These are phyloP conservation scores for Diplocarpon rosae DNA, from an alignment of 2,329 filamentous ascomycete genomes.

Conservation along the genomic window DNA sequence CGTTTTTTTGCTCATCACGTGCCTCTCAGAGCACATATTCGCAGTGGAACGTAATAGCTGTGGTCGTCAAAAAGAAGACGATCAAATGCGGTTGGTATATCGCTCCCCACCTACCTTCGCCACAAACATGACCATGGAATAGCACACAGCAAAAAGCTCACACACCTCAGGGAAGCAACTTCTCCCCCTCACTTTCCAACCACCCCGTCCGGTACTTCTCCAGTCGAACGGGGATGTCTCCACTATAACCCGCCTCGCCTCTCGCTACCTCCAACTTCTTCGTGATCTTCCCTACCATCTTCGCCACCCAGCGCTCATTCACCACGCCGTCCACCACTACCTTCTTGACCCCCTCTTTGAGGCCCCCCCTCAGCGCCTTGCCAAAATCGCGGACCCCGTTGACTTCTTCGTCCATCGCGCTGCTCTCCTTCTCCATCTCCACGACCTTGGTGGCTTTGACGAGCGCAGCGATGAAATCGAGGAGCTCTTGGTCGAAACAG, in stretches of 20 bases:
- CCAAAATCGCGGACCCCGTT: slow-evolving; percentile 24
- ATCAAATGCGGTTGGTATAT: too few relatives aligned
- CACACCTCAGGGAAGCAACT: slow-evolving; percentile 15
- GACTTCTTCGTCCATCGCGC: slow-evolving; percentile 22
- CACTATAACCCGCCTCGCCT: slow-evolving; percentile 40
- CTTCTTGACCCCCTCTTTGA: slow-evolving; percentile 37
- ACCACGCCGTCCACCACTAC: slow-evolving; percentile 34
- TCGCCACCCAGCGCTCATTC: slow-evolving; percentile 40
- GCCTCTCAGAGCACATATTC: too few relatives aligned
- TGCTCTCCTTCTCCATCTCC: slow-evolving; percentile 35
- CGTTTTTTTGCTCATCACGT: too few relatives aligned
- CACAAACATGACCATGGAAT: too few relatives aligned
- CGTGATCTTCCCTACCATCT: slow-evolving; percentile 38
- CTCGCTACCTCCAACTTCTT: slow-evolving; percentile 36
- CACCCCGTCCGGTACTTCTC: slow-evolving; percentile 15
- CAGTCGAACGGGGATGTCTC: slow-evolving; percentile 32
- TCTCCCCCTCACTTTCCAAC: slow-evolving; percentile 15
- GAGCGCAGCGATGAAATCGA: slow-evolving; percentile 42
- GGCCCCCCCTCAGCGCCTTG: slow-evolving; percentile 25
- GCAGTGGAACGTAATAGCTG: too few relatives aligned
- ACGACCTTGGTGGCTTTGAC: slow-evolving; percentile 48
- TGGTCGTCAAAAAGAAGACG: too few relatives aligned
- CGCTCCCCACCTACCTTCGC: too few relatives aligned
- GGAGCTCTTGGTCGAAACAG: slow-evolving; percentile 38
- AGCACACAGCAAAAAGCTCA: too few relatives aligned